Evolutionary conservation across 306 rosid species (phyloP).

Genomic region (Castanopsis chinensis): DNA sequence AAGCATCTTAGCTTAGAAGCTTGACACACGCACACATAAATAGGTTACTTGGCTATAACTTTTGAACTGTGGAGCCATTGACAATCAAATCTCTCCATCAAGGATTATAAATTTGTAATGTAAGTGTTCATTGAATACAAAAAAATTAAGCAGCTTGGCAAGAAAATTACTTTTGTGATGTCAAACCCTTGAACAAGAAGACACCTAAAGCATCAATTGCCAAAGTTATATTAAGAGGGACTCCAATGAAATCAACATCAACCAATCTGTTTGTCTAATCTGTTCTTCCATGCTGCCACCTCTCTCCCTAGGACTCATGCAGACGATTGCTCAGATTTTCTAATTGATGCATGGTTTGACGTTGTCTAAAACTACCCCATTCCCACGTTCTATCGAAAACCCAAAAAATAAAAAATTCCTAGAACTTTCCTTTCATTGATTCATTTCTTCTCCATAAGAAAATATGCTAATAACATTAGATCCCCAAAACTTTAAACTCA

Average conservation of each 20-base stretch:
- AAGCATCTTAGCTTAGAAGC: too few species aligned
- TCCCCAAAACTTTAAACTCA: too few species aligned
- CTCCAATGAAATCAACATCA: slow-evolving; percentile 40
- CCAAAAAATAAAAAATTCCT: too few species aligned
- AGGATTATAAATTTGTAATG: background rate
- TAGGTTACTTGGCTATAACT: background rate
- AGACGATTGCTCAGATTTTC: slow-evolving; percentile 74
- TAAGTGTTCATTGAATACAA: background rate
- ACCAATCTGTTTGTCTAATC: slow-evolving; percentile 39
- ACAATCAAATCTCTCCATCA: background rate
- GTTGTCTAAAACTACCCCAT: slow-evolving; percentile 26
- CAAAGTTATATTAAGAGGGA: slow-evolving; percentile 59
- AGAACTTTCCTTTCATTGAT: too few species aligned
- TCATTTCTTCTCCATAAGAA: too few species aligned
- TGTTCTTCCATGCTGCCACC: slow-evolving; percentile 47
- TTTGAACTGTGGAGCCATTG: background rate
- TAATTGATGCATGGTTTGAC: slow-evolving; percentile 80
- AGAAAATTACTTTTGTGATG: slow-evolving; percentile 45
- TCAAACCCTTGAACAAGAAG: slow-evolving; percentile 49
- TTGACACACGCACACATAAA: too few species aligned
- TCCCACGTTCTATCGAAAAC: too few species aligned
- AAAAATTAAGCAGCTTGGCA: background rate
- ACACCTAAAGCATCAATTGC: slow-evolving; percentile 69
- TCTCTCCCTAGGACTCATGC: slow-evolving; percentile 62
- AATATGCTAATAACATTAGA: too few species aligned